These are phyloP conservation scores for Podaxis sp. DNA, from an alignment of 768 basidiomycete species.

Conservation along the genomic window DNA sequence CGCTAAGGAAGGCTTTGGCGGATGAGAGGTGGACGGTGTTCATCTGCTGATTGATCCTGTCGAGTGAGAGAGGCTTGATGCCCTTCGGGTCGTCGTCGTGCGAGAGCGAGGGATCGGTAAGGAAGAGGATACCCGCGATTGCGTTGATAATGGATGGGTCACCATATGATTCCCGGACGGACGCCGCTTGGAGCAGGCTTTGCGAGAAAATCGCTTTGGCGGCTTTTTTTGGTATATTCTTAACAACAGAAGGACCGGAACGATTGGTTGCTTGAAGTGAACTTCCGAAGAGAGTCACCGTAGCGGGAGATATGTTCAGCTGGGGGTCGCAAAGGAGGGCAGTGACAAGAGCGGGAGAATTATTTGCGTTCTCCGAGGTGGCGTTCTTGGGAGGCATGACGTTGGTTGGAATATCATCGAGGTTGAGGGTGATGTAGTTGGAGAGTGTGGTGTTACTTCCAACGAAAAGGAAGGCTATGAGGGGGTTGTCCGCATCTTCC, in stretches of 20 bases:
- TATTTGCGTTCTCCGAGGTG: too few species aligned
- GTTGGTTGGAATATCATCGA: background rate
- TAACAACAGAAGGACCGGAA: background rate
- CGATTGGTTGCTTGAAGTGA: background rate
- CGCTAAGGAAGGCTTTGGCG: constrained; percentile 6
- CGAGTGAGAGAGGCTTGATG: background rate
- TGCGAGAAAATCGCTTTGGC: constrained; percentile 7
- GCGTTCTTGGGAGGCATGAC: background rate
- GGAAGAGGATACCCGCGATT: background rate
- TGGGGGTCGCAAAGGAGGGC: background rate
- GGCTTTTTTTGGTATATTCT: background rate
- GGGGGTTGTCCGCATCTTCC: background rate
- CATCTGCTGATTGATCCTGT: constrained; percentile 4
- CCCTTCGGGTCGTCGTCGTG: background rate
- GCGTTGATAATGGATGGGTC: background rate
- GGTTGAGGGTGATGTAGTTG: background rate
- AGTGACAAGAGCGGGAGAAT: background rate
- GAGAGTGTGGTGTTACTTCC: constrained; percentile 9
- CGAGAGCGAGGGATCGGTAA: background rate
- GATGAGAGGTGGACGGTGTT: background rate
- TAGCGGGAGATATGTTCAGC: constrained; percentile 5
- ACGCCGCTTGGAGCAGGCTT: background rate
- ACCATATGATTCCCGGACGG: background rate
- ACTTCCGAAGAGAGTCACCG: background rate
- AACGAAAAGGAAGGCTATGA: constrained; percentile 1